Conservation (phyloP, 2,329 filamentous ascomycete species). For the Bipolaris victoriae region DNA sequence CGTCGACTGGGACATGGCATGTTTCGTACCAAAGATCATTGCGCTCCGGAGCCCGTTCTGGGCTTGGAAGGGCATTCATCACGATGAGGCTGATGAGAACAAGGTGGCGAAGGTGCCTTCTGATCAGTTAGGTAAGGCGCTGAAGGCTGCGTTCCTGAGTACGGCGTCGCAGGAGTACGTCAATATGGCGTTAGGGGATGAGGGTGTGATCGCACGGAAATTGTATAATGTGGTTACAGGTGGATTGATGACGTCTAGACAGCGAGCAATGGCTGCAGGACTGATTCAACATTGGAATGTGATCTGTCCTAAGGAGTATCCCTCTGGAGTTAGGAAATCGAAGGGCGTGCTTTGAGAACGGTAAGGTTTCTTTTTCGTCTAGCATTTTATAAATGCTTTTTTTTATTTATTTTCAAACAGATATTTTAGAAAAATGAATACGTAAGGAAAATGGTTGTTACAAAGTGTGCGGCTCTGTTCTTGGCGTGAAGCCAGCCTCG, state of each 20-base stretch:
- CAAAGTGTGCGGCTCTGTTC: too few relatives aligned
- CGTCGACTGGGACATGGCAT: conserved; percentile 44
- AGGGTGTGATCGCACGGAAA: conserved; percentile 3
- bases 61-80: not conserved
- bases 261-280: not conserved
- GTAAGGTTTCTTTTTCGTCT: not conserved
- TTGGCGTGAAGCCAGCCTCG: too few relatives aligned
- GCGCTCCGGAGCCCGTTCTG: conserved; percentile 4
- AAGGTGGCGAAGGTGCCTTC: not conserved
- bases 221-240: not conserved
- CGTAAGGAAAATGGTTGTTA: too few relatives aligned
- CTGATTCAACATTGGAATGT: not conserved
- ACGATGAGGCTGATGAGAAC: conserved; percentile 6
- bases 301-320: not conserved
- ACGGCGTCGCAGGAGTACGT: not conserved
- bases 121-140: too few relatives aligned
- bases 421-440: too few relatives aligned
- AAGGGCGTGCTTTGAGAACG: too few relatives aligned
- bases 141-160: not conserved
- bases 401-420: too few relatives aligned
- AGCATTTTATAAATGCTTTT: too few relatives aligned
- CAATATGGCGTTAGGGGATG: not conserved
- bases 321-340: not conserved
- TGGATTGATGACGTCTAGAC: not conserved
- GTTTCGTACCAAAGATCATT: conserved; percentile 39